Evolutionary conservation across 495 filamentous ascomycete species (phyloP).

Genomic region (Hypoxylon subgilvum): DNA sequence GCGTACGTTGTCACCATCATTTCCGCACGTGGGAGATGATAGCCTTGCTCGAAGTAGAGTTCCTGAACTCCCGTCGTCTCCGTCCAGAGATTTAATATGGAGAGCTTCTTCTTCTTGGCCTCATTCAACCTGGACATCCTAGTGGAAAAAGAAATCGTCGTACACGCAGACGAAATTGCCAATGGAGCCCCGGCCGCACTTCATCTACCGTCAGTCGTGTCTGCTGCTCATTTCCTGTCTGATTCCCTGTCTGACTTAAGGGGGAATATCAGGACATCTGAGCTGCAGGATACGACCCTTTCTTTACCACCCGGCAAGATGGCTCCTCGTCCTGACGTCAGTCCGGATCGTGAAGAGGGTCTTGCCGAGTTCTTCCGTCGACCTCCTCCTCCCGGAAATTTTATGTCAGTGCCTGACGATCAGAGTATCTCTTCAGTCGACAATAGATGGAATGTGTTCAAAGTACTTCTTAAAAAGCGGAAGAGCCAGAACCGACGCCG

Average conservation of each 20-base stretch:
- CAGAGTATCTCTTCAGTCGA: conserved; percentile 26
- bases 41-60: conserved; percentile 26
- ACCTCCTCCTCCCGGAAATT: conserved; percentile 49
- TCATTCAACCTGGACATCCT: conserved; percentile 27
- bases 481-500: conserved; percentile 16
- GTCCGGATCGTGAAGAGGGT: conserved; percentile 30
- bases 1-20: conserved; percentile 22
- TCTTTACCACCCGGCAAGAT: conserved; percentile 17
- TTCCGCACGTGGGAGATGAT: conserved; percentile 23
- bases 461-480: conserved; percentile 34
- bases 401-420: conserved; percentile 47
- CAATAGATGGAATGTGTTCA: conserved; percentile 37
- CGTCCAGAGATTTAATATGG: conserved; percentile 24
- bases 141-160: conserved; percentile 34
- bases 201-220: conserved; percentile 24
- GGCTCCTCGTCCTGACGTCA: conserved; percentile 24
- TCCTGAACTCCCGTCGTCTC: conserved; percentile 22
- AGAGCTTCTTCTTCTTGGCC: conserved; percentile 19
- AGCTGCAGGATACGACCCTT: conserved; percentile 2
- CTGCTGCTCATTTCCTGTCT: conserved; percentile 10
- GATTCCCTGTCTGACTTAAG: conserved; percentile 14
- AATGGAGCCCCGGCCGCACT: conserved; percentile 9
- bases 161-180: conserved; percentile 22
- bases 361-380: conserved; percentile 52
- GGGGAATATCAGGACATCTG: conserved; percentile 2